Base-by-base conservation (phyloP, 306 rosid genomes). In the Prunus persica region DNA sequence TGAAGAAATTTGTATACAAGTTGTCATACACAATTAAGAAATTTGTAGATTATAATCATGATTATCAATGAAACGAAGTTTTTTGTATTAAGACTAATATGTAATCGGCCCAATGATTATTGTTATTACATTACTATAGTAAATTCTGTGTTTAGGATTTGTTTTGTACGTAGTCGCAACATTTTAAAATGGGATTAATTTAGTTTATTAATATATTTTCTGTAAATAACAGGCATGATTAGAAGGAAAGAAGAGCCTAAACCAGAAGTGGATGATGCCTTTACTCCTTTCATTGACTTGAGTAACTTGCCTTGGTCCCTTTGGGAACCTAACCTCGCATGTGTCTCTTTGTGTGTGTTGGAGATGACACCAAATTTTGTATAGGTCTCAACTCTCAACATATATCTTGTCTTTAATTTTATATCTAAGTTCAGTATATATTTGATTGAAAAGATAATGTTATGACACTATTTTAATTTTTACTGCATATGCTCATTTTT, bases 271-370 rank as follows among this genome's bases (percentile, higher is more conserved):
- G 82, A 50, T 15, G 38, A 24, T 49, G 69, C 47, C 63, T 67
- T 67, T 51, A 12, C 69, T 20, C 76, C 64, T 73, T 73, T 74
- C 56, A 82, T 82, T 75, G 75, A 77, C 82, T 77, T 80, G 83
- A 78, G 76, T 38, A 25, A 72, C 51, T 75, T 63, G 19, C 78
- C 24, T 8, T 70, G 70, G 63, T 78, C 58, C 74, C 77, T 74
- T 67, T 20, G 76, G 87, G 34, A 75, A 60, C 73, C 61, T 11
- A 18, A 73, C 45, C 73, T 27, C 72, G 45, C 75, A 52, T 58
- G 75, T 75, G 54, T 71, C 62, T 79, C 68, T 75, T 10, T 47
- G 3, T 63, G 43, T 67, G 61, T 11, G 8, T 11, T 61, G 13
- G 9, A 27, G 34, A 61, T 27, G 38, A 8, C 34, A 2, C 12